Evolutionary conservation across 2,329 filamentous ascomycete species (phyloP), one percentile per base, ranked within the genome.

Genomic region (Exophiala oligosperma): DNA sequence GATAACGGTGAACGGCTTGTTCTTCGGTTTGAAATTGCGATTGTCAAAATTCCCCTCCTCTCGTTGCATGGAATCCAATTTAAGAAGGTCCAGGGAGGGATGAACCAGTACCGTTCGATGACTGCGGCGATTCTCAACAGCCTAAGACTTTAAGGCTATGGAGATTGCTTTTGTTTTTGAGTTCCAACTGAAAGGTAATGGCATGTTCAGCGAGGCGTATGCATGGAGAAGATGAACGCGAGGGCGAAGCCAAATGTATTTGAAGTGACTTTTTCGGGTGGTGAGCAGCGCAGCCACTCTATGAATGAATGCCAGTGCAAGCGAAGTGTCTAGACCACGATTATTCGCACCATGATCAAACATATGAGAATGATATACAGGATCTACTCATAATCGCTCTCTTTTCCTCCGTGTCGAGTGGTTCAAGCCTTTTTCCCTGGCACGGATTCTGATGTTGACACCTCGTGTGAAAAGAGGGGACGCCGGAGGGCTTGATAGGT

Each of bases 91-190:
- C 85, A 90, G 57, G 93, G 94, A 37, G 93, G 95, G 59, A 97
- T 94, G 58, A 97, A 93, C 92, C 92, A 97, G 74, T 99, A 96
- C 77, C 96, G 97, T 79, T 93, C 91, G 70, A 95, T 97, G 92
- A 94, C 94, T 37, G 92, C 96, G 74, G 92, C 92, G 68, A 97
- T 99, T 68, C 79, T 99, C 66, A 86, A 89, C 70, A 92, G 94
- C 72, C 77, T 99, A 66, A 86, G 87, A 70, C 82, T 97, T 63
- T 96, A 77, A 78, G 56, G 21, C 32, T 17, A 17, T 49, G 47
- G 23, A 40, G 24, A 14, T 48, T 29, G n/a, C 46, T 48, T 48
- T 12, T 24, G 24, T 47, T 47, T 24, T 24, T 26, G 3, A 35
- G 44, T 26, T 47, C 24, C 44, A 14, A 3, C 24, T 12, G 26